A percentile compares a stretch with the other conserved stretches of the same genome.
These are phyloP conservation scores for Gaertneriomyces sp. DNA, from an alignment of 192 early-diverging fungal species.

Conservation along the genomic window DNA sequence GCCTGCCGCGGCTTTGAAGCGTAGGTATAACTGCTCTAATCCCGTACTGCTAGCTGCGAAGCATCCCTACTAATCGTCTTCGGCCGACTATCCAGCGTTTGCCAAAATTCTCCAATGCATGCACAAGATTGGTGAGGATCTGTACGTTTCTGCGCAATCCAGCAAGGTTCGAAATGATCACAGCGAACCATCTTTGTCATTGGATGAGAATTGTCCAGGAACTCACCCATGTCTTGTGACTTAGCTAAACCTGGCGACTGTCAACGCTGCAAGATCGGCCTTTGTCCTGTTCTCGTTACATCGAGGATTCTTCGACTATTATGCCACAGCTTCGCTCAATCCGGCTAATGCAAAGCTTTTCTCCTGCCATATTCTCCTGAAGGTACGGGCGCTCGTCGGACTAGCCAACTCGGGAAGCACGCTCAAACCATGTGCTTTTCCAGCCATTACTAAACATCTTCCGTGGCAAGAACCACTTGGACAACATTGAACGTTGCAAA, in stretches of 20 bases:
- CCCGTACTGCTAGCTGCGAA: background rate
- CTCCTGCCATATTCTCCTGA: constrained; percentile 34
- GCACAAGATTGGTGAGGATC: constrained; percentile 58
- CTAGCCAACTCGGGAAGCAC: background rate
- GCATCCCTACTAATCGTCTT: background rate
- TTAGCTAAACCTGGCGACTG: constrained; percentile 48
- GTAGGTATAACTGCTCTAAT: constrained; percentile 4
- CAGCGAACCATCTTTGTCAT: background rate
- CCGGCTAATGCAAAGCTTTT: constrained; percentile 26
- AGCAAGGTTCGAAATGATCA: constrained; percentile 34
- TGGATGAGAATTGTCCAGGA: background rate
- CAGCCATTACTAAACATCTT: constrained; percentile 41
- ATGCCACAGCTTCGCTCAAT: constrained; percentile 32
- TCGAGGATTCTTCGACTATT: constrained; percentile 64
- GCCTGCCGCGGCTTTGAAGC: constrained; percentile 22
- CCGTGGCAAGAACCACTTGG: constrained; percentile 17
- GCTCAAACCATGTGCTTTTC: background rate
- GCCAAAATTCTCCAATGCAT: constrained; percentile 57
- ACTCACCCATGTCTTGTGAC: background rate
- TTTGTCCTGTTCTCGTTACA: constrained; percentile 56
- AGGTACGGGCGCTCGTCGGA: constrained; percentile 13
- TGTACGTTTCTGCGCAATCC: constrained; percentile 55
- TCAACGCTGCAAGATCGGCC: constrained; percentile 67
- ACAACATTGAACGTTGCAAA: constrained; percentile 38
- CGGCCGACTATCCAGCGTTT: constrained; percentile 35